Conservation (phyloP, 305 asterid species). For the Solanum hybrid region DNA sequence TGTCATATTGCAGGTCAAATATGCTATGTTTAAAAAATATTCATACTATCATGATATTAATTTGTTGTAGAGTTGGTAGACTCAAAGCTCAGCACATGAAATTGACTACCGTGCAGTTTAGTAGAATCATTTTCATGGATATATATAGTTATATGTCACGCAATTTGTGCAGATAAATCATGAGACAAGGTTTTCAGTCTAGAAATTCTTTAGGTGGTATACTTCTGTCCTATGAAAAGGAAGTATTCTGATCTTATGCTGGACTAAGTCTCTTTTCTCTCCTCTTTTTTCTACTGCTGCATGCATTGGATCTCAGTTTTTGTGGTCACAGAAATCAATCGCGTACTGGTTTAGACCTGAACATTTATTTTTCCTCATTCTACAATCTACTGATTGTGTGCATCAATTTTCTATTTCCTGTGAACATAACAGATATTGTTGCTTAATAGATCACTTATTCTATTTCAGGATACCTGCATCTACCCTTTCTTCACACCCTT, state of each 20-base stretch:
- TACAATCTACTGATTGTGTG: not conserved
- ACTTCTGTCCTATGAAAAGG: not conserved
- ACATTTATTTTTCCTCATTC: not conserved
- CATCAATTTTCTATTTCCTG: conserved; percentile 12
- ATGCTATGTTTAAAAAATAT: not conserved
- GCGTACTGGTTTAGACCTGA: not conserved
- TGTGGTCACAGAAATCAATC: not conserved
- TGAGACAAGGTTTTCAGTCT: not conserved
- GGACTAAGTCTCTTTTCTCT: not conserved
- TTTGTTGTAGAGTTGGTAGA: not conserved
- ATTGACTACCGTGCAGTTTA: not conserved
- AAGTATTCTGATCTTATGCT: not conserved
- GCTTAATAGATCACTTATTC: conserved; percentile 4
- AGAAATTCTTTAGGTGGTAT: not conserved
- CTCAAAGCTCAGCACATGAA: not conserved
- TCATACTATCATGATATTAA: not conserved
- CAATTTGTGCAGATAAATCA: not conserved
- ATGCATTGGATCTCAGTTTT: not conserved
- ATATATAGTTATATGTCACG: not conserved
- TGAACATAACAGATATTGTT: conserved; percentile 5
- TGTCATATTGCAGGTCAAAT: not conserved
- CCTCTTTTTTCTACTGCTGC: not conserved
- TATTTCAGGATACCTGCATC: conserved; percentile 88
- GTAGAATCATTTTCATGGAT: not conserved
- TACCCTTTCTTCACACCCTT: conserved; percentile 82